Conservation (phyloP, 441 rosid species). For the Raphanus hybrid region DNA sequence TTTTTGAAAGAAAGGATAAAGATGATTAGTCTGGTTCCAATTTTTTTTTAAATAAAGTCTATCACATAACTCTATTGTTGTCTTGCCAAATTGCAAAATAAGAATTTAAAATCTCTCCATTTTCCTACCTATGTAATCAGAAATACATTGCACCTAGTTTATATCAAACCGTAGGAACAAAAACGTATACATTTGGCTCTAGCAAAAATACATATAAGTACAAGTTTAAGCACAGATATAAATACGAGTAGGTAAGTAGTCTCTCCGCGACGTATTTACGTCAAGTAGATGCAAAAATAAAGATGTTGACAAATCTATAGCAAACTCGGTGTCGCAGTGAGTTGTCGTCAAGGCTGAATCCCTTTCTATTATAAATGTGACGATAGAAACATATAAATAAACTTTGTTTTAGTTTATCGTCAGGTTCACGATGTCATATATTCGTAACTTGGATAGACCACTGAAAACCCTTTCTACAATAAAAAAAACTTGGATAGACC, state of each 20-base stretch:
- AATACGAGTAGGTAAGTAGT: too few species aligned
- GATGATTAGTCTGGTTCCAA: not conserved
- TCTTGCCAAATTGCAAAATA: not conserved
- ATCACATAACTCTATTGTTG: not conserved
- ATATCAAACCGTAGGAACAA: not conserved
- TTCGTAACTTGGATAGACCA: slow-evolving; percentile 1
- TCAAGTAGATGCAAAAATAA: not conserved
- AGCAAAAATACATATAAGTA: not conserved
- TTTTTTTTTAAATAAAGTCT: not conserved
- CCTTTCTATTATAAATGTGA: not conserved
- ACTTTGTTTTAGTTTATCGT: too few species aligned
- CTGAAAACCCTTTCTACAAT: too few species aligned
- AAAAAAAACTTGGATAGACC: not conserved
- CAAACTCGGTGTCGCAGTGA: not conserved
- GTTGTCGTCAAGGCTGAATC: slow-evolving; percentile 8
- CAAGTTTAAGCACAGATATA: too few species aligned
- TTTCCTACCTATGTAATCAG: not conserved
- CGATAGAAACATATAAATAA: not conserved
- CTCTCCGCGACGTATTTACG: not conserved
- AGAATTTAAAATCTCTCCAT: not conserved
- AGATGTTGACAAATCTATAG: not conserved
- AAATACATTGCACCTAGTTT: slow-evolving; percentile 20
- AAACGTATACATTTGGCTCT: not conserved
- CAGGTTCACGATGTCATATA: not conserved
- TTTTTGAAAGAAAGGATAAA: not conserved